Conservation (phyloP, 495 filamentous ascomycete genomes). For the Xylaria venustula region DNA sequence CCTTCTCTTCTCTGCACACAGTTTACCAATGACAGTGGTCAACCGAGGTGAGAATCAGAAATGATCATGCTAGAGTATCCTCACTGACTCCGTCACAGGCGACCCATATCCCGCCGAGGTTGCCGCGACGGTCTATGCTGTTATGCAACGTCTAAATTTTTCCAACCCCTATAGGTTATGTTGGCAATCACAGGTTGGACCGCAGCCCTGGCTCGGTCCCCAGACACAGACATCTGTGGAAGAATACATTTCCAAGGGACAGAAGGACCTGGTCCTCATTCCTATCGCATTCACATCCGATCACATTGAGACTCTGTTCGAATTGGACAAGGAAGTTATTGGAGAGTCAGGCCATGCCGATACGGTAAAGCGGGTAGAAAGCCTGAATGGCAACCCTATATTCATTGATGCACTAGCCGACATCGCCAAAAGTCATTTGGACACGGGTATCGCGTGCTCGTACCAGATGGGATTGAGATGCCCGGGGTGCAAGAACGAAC, state of each 20-base stretch:
- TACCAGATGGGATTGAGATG: constrained; percentile 89
- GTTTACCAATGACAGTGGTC: constrained; percentile 93
- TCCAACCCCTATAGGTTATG: constrained; percentile 88
- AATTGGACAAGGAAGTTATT: constrained; percentile 95
- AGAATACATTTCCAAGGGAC: constrained; percentile 83
- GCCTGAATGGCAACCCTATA: constrained; percentile 84
- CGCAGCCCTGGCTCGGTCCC: constrained; percentile 91
- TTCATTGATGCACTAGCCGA: constrained; percentile 92
- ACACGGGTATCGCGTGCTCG: constrained; percentile 63
- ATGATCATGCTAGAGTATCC: not conserved
- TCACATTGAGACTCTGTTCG: constrained; percentile 96
- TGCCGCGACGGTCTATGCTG: constrained; percentile 93
- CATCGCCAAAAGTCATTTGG: constrained; percentile 76
- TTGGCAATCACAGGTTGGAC: constrained; percentile 98
- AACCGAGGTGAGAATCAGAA: constrained; percentile 64
- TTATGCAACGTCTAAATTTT: constrained; percentile 85
- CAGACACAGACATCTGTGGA: constrained; percentile 88
- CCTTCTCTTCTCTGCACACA: constrained; percentile 91
- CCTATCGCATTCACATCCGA: constrained; percentile 98
- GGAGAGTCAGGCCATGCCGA: constrained; percentile 76
- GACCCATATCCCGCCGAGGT: constrained; percentile 98
- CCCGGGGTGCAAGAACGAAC: constrained; percentile 88
- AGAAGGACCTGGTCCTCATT: constrained; percentile 87
- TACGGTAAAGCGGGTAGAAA: constrained; percentile 87
- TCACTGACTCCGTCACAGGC: constrained; percentile 48